Evolutionary conservation across 768 basidiomycete species (phyloP).

Genomic region (Serpula lacrymans): DNA sequence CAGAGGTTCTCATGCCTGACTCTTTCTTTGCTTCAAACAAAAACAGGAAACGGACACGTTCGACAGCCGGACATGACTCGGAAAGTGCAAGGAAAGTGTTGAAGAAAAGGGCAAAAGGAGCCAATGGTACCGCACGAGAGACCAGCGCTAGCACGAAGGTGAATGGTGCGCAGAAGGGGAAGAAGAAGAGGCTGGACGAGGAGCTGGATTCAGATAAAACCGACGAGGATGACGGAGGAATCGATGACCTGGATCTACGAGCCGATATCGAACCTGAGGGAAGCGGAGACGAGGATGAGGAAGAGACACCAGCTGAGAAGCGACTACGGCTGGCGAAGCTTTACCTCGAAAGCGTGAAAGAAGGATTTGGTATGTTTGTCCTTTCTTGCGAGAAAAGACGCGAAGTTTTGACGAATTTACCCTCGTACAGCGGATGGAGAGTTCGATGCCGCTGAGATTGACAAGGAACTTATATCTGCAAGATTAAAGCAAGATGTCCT

Average conservation of each 20-base stretch:
- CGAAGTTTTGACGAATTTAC: background rate
- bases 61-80: constrained; percentile 22
- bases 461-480: constrained; percentile 87
- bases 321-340: constrained; percentile 85
- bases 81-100: constrained; percentile 22
- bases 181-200: constrained; percentile 43
- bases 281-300: constrained; percentile 80
- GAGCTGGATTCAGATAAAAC: constrained; percentile 65
- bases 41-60: constrained; percentile 60
- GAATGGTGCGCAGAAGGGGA: constrained; percentile 18
- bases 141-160: constrained; percentile 24
- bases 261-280: constrained; percentile 51
- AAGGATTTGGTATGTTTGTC: constrained; percentile 55
- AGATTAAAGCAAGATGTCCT: constrained; percentile 90
- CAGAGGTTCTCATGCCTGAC: constrained; percentile 62
- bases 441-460: constrained; percentile 94
- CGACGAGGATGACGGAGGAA: constrained; percentile 45
- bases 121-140: constrained; percentile 20
- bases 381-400: background rate
- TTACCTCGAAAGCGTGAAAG: constrained; percentile 83
- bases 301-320: constrained; percentile 93
- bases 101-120: constrained; percentile 3
- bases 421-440: constrained; percentile 68
- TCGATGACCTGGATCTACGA: constrained; percentile 77
- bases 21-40: constrained; percentile 71